Base-by-base conservation (phyloP, 192 early-diverging fungal species). In the Geranomyces variabilis region DNA sequence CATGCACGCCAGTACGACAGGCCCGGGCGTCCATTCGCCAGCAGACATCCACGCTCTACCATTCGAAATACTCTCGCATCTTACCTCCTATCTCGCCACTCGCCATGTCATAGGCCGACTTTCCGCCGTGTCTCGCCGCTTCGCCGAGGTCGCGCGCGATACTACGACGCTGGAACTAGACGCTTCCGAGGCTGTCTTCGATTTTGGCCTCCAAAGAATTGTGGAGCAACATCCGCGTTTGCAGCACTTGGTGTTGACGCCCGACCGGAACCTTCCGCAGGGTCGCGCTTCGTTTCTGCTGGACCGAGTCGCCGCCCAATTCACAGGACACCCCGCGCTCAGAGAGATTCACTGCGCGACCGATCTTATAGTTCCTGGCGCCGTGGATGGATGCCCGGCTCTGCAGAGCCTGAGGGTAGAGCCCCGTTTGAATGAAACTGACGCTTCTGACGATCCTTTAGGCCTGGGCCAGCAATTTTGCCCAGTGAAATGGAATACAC, bases 331-430 rank as follows among this genome's bases (percentile, higher is more conserved):
- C 33, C 49, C 66, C 3, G 49, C 66, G 8, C 3, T 67, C 28
- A 45, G 49, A 3, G 22, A n/a, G 4, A 49, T 67, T 8, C 10
- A 14, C 15, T 67, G 66, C 31, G 12, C 66, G 9, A 53, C 46
- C 22, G 66, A 53, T 24, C n/a, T 13, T 3, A 67, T 67, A 28
- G 66, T 67, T 26, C 66, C 66, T 33, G 66, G 66, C 49, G 66
- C 66, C 3, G 15, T 67, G 5, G 30, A 67, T 26, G 49, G 49
- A n/a, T 67, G 66, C 22, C 66, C 66, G 7, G 15, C 10, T 4
- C 34, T 67, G 48, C 15, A 41, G 36, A 41, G 36, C 10, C 36
- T 41, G 36, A 3, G 36, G 10, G 36, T 41, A 29, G 43, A 41
- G 63, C 63, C 28, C 17, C 4, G 3, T 7, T 17, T 64, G 63